Evolutionary conservation across 768 basidiomycete species (phyloP), one percentile per base, ranked within the genome.

Genomic region (Suillus decipiens): DNA sequence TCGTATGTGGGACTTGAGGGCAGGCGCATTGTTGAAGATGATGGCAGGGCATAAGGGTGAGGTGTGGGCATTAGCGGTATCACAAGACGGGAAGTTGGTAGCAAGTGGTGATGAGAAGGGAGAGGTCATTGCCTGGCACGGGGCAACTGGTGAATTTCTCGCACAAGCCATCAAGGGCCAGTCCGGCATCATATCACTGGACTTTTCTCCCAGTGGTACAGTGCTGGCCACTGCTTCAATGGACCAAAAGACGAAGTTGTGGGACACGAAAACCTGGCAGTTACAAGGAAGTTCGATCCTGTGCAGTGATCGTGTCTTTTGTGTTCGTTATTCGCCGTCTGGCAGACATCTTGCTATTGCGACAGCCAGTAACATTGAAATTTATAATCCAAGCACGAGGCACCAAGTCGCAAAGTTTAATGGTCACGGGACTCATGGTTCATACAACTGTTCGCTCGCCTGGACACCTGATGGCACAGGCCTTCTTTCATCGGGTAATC

Each of bases 161-260:
- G 22, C n/a, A n/a, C 10, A 45, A 45, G 45, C 45, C n/a, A 22
- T 45, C 45, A 45, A 45, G 22, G n/a, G 45, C 45, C 45, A 45
- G 45, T 45, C 19, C 11, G 45, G 45, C n/a, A 45, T 45, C 10
- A 45, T 45, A 45, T 45, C 45, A n/a, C 5, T 45, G 45, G 45
- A 45, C n/a, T 22, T 45, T 12, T 45, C 45, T 5, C 45, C 45
- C n/a, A 45, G 9, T 22, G 45, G 45, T 6, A n/a, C 45, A 45
- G 11, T 45, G 11, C 11, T 45, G n/a, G 11, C 45, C 45, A 45
- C 45, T 22, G n/a, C 12, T 22, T 45, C 45, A 22, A 45, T 45
- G 45, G 45, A 45, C n/a, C 45, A 45, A 45, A 45, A 45, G 45
- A n/a, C 45, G n/a, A 45, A 45, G 45, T 45, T 45, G 10, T 45